Evolutionary conservation across 352 stramenopile genomes (phyloP).

Genomic region (Phytophthora fragariae): DNA sequence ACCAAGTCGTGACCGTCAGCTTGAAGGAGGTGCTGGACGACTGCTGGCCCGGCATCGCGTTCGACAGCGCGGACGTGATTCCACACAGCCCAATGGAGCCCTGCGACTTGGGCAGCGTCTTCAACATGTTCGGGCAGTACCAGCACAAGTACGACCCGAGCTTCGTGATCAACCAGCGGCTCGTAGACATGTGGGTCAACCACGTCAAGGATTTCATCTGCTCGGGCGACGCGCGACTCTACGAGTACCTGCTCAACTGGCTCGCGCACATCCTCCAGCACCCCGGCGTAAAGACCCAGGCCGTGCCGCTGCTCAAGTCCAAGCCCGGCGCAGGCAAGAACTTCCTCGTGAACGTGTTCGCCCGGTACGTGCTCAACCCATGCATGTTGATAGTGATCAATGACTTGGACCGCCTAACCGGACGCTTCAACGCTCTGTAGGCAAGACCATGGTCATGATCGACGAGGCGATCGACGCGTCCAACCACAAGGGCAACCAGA

Average conservation of each 20-base stretch:
- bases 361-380: not conserved
- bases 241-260: too few species aligned
- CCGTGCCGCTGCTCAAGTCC: too few species aligned
- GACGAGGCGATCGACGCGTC: not conserved
- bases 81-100: not conserved
- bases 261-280: too few species aligned
- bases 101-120: not conserved
- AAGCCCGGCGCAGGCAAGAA: too few species aligned
- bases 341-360: not conserved
- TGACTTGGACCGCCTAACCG: not conserved
- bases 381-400: not conserved
- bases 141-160: not conserved
- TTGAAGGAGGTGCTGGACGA: not conserved
- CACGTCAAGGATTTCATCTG: not conserved
- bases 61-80: not conserved
- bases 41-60: not conserved
- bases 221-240: not conserved
- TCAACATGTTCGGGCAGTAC: not conserved
- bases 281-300: too few species aligned
- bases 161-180: not conserved
- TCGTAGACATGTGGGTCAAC: not conserved
- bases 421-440: not conserved
- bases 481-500: not conserved
- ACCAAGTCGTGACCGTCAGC: not conserved
- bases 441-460: not conserved